Base-by-base conservation (phyloP, 2,329 filamentous ascomycete species). In the Aspergillus awamori region DNA sequence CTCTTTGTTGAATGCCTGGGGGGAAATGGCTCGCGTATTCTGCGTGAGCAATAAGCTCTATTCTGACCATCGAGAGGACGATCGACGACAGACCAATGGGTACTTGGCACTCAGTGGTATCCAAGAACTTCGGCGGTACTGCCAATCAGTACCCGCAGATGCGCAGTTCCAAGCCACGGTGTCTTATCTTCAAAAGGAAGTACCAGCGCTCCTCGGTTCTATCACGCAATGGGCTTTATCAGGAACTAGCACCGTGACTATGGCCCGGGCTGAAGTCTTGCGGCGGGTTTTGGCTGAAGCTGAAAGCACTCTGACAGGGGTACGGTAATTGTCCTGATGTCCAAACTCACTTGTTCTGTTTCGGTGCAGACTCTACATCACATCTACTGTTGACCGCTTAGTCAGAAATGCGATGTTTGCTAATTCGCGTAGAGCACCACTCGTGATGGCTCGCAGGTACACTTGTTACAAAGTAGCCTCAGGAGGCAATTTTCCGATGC, bases 41-140 rank as follows among this genome's bases (percentile, higher is more conserved):
- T 70, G 65, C 39, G 64, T 69, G 5, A 69, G 69, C 57, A 70
- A 66, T 41, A 53, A 43, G 8, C 52, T 67, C 3, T 70, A 69
- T 20, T 15, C 43, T 1, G 17, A 58, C 5, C 47, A 67, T 39
- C 60, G 62, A 10, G 52, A 49, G 5, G 36, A 30, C 8, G 45
- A 54, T 1, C 8, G 22, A 2, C 48, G 57, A 3, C 52, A 63
- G 2, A 39, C 54, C 30, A 24, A 57, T 6, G 58, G 51, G 2
- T 71, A 67, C 24, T 45, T 67, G 5, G 26, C 30, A 11, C 61
- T 70, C 10, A 70, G 69, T 39, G 67, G 64, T 4, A 67, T 70
- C n/a, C 57, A 33, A 4, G 53, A 65, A 4, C 56, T 70, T n/a
- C 67, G 67, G 20, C 54, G 26, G 1, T 66, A 68, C 53, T 70